Evolutionary conservation across 2,329 filamentous ascomycete genomes (phyloP).

Genomic region (Neoscytalidium dimidiatum): DNA sequence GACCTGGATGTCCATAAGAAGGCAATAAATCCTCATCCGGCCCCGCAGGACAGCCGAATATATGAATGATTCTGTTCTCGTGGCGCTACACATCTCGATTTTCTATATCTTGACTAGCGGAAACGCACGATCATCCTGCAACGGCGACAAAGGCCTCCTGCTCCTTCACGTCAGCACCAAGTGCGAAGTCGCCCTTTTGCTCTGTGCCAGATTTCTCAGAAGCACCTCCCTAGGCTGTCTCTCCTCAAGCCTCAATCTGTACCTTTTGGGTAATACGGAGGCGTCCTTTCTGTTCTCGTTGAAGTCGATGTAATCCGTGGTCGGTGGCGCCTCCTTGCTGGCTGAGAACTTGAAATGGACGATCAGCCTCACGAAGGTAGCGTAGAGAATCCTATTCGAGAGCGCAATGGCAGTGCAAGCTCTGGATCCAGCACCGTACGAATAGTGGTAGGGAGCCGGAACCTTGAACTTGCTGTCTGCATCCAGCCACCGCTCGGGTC

Average conservation of each 20-base stretch:
- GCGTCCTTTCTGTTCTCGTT: slow-evolving; percentile 17
- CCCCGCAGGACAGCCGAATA: not conserved
- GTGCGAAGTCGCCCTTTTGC: slow-evolving; percentile 8
- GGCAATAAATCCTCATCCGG: not conserved
- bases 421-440: slow-evolving; percentile 16
- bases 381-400: slow-evolving; percentile 15
- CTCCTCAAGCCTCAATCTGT: slow-evolving; percentile 2
- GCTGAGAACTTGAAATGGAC: slow-evolving; percentile 17
- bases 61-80: not conserved
- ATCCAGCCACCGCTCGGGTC: slow-evolving; percentile 17
- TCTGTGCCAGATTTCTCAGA: slow-evolving; percentile 2
- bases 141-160: not conserved
- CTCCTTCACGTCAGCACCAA: not conserved
- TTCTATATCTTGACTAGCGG: too few relatives aligned
- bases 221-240: slow-evolving; percentile 13
- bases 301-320: slow-evolving; percentile 15
- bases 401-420: slow-evolving; percentile 13
- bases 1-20: not conserved
- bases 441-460: slow-evolving; percentile 11
- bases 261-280: slow-evolving; percentile 14
- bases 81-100: not conserved
- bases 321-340: slow-evolving; percentile 1
- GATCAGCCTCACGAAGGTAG: slow-evolving; percentile 11
- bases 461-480: slow-evolving; percentile 4
- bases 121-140: not conserved